A percentile compares a stretch with the other conserved stretches of the same genome.
phyloP scores from a whole-genome alignment of 1,284 basidiomycete species.

The Irpex sp. region DNA sequence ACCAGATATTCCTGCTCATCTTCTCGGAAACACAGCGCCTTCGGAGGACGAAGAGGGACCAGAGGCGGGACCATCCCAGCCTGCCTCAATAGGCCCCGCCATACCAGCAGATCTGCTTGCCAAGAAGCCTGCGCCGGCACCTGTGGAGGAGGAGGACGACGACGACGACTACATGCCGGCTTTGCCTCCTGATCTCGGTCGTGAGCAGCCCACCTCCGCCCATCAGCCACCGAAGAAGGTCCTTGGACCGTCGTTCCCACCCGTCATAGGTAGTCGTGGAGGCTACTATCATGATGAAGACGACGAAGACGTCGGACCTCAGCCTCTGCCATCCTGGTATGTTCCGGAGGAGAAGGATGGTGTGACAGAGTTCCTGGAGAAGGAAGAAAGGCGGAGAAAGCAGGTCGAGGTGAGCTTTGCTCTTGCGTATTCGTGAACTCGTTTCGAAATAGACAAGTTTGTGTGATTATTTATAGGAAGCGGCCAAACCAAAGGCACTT shows the following conservation, averaged over 20 bases:
- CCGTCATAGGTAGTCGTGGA: conserved; percentile 12
- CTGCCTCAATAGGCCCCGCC: conserved; percentile 17
- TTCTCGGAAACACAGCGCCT: conserved; percentile 23
- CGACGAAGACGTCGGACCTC: conserved; percentile 77
- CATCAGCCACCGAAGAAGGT: conserved; percentile 24
- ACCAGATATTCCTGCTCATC: conserved; percentile 26
- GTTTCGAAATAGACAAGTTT: conserved; percentile 12
- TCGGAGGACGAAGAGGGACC: conserved; percentile 21
- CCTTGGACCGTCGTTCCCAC: conserved; percentile 37
- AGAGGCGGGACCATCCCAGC: conserved; percentile 15
- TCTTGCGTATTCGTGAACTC: background rate
- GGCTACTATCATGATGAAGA: conserved; percentile 48
- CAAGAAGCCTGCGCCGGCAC: conserved; percentile 2
- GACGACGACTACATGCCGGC: conserved; percentile 60
- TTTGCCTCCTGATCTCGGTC: conserved; percentile 59
- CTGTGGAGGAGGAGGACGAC: conserved; percentile 38
- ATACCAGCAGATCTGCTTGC: conserved; percentile 20
- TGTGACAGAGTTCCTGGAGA: conserved; percentile 76
- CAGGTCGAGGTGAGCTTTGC: conserved; percentile 50
- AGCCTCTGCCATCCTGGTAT: conserved; percentile 50
- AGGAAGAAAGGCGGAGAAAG: conserved; percentile 71
- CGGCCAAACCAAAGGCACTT: conserved; percentile 65
- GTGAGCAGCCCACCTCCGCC: conserved; percentile 25
- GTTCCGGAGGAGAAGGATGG: conserved; percentile 47
- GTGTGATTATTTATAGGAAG: conserved; percentile 45